Evolutionary conservation across 2,329 filamentous ascomycete genomes (phyloP), one percentile per base, ranked within the genome.

Genomic region (Colletotrichum magnum): DNA sequence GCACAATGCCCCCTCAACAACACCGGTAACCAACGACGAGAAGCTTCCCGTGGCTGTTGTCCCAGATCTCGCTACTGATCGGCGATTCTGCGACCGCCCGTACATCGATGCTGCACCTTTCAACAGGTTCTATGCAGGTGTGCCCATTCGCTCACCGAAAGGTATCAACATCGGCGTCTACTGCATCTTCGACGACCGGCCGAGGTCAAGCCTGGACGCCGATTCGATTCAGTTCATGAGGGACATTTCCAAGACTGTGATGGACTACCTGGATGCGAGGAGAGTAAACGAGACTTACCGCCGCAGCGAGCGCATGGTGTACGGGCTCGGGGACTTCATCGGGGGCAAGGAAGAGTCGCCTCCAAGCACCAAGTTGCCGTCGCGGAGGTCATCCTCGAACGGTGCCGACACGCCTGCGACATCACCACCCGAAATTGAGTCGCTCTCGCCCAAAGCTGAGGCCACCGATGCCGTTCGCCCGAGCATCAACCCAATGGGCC

Each of bases 121-220:
- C 4, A 74, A 76, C 28, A 73, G 76, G 2, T 85, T 84, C 65
- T 85, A 84, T 56, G 81, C 81, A 0, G 82, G 77, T 0, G 79
- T 83, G 0, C 83, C 83, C 4, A 82, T 85, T 18, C 78, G 80
- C 0, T 81, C 80, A 0, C 77, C 74, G 0, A 73, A 76, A 4
- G 82, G 82, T 21, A 79, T 84, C 64, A 81, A 84, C 53, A 84
- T 85, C 13, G 83, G 83, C 4, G 78, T 81, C 0, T 79, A 78
- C 16, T 82, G 80, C 59, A 77, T 83, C 2, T 73, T 77, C 15
- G 76, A 75, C 52, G 69, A 73, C 39, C 69, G 67, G 16, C 76
- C 77, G 12, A 64, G 76, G 10, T 65, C 64, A 3, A 73, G 73
- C 9, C 77, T 82, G 72, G 74, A 75, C 7, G 73, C 76, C 7